Evolutionary conservation across 2,329 filamentous ascomycete genomes (phyloP).

Genomic region (Metarhizium brunneum): DNA sequence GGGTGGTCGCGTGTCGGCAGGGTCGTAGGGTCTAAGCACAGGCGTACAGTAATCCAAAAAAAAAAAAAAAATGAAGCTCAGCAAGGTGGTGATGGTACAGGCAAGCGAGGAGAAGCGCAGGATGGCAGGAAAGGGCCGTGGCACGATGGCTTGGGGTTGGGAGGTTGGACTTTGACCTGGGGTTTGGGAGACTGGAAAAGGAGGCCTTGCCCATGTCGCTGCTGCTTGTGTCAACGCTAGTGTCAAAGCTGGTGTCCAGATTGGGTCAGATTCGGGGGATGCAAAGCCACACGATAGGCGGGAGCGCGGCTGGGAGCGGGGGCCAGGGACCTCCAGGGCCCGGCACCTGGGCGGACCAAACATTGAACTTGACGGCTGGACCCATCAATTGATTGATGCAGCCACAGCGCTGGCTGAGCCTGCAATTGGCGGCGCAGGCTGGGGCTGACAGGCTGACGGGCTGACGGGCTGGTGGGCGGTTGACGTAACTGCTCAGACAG

Average conservation of each 20-base stretch:
- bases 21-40: not conserved
- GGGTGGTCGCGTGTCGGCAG: not conserved
- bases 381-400: too few relatives aligned
- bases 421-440: too few relatives aligned
- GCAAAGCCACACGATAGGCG: conserved; percentile 1
- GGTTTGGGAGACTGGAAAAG: not conserved
- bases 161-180: not conserved
- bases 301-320: not conserved
- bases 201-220: not conserved
- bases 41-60: not conserved
- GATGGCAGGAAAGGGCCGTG: not conserved
- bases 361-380: too few relatives aligned
- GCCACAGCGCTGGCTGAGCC: too few relatives aligned
- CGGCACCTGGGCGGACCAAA: too few relatives aligned
- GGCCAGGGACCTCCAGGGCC: too few relatives aligned
- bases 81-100: too few relatives aligned
- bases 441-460: too few relatives aligned
- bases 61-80: not conserved
- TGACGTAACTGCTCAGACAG: not conserved
- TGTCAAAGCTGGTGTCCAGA: not conserved
- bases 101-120: not conserved
- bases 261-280: not conserved
- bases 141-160: not conserved
- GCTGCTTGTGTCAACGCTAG: not conserved
- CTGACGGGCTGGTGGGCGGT: too few relatives aligned